phyloP scores from a whole-genome alignment of 2,329 filamentous ascomycete species.

The Penicillium nordicum region DNA sequence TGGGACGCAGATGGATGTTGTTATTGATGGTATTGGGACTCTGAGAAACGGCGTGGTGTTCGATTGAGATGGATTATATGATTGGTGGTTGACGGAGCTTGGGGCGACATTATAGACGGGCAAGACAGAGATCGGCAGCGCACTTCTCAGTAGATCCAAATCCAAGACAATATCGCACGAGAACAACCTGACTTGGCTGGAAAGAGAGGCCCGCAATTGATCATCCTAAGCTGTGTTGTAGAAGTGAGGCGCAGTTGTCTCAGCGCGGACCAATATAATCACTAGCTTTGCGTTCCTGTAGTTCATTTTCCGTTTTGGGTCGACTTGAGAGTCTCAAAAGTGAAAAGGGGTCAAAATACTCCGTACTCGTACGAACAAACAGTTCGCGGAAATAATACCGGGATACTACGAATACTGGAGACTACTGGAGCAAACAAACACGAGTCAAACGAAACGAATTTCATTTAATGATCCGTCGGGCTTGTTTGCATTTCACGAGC shows the following conservation, averaged over 20 bases:
- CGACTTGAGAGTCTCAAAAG: background rate
- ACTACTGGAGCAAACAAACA: background rate
- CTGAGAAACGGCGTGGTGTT: constrained; percentile 38
- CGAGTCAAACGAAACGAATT: background rate
- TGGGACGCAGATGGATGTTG: constrained; percentile 42
- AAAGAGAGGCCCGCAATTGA: background rate
- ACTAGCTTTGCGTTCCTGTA: background rate
- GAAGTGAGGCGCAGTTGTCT: constrained; percentile 4
- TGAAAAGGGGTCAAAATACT: background rate
- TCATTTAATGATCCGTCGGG: background rate
- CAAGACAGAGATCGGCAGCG: background rate
- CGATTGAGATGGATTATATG: background rate
- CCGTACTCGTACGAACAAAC: background rate
- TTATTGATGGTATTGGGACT: constrained; percentile 42
- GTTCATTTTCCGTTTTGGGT: background rate
- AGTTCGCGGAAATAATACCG: background rate
- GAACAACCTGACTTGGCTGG: background rate
- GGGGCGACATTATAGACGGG: background rate
- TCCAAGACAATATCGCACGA: background rate
- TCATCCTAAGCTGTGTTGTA: background rate
- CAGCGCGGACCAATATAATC: background rate
- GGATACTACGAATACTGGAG: background rate
- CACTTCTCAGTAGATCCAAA: background rate
- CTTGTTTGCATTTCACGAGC: background rate
- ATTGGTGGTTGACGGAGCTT: background rate